Evolutionary conservation across 768 basidiomycete species (phyloP).

Genomic region (Kwoniella newhampshirensis): DNA sequence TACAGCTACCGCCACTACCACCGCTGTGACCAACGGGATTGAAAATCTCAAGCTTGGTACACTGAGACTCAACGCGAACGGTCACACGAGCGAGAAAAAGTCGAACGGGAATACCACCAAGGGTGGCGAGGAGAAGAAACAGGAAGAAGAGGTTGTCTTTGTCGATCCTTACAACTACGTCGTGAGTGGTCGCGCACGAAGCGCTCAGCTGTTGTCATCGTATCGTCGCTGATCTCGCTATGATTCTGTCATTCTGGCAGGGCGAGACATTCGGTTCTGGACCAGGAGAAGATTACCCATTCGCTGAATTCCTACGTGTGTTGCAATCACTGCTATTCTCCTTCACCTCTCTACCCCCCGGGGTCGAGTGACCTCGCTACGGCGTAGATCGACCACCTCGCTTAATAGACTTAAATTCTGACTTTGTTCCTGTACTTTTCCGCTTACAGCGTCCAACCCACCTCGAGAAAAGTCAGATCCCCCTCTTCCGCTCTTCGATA

Average conservation of each 20-base stretch:
- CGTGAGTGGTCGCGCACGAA: conserved; percentile 37
- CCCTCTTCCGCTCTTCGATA: conserved; percentile 32
- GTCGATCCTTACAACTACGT: conserved; percentile 50
- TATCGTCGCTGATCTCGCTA: too few relatives aligned
- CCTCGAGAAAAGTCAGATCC: conserved; percentile 35
- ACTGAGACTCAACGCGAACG: conserved; percentile 28
- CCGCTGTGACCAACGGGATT: conserved; percentile 9
- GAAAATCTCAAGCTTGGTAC: conserved; percentile 21
- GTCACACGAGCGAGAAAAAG: too few relatives aligned
- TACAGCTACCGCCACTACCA: conserved; percentile 17
- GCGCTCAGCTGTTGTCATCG: too few relatives aligned
- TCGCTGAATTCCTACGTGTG: conserved; percentile 43
- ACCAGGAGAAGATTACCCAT: conserved; percentile 38
- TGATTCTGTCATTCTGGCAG: too few relatives aligned
- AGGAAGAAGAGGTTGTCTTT: conserved; percentile 18
- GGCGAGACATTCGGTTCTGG: conserved; percentile 44
- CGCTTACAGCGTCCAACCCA: conserved; percentile 46
- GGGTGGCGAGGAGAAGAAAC: conserved; percentile 5
- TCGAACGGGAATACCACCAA: conserved; percentile 6
- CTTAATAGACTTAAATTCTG: background rate
- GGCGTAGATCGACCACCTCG: background rate
- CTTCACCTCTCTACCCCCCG: background rate
- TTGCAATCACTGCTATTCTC: too few relatives aligned
- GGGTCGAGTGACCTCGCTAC: background rate
- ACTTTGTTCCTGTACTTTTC: background rate